Evolutionary conservation across 2,329 filamentous ascomycete genomes (phyloP).

Genomic region (Paraconiothyrium sp.): DNA sequence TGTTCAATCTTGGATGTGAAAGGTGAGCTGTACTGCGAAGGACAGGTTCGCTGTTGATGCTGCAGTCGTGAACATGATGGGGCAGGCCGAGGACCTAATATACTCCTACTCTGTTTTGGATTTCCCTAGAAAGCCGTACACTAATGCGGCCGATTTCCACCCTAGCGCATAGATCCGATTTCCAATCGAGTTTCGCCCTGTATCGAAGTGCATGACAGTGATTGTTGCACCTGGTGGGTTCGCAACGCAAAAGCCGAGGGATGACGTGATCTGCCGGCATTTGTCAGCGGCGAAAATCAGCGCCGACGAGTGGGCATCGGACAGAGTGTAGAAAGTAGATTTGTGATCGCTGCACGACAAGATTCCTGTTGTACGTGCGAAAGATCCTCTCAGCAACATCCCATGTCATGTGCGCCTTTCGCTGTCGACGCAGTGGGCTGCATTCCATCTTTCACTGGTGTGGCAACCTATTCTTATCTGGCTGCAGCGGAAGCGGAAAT

Average conservation of each 20-base stretch:
- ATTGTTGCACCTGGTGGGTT: not conserved
- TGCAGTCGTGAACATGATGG: not conserved
- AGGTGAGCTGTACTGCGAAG: too few species aligned
- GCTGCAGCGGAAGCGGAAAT: too few species aligned
- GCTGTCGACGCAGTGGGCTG: too few species aligned
- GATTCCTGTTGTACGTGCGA: too few species aligned
- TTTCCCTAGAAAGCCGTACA: not conserved
- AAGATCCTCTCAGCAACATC: too few species aligned
- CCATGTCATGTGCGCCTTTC: too few species aligned
- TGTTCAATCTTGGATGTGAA: not conserved
- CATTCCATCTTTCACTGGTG: too few species aligned
- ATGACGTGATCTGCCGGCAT: not conserved
- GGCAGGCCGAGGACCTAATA: not conserved
- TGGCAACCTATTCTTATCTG: too few species aligned
- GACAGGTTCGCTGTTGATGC: not conserved
- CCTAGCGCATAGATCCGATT: not conserved
- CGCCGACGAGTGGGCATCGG: too few species aligned
- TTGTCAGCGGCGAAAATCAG: constrained; percentile 7
- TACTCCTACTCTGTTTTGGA: not conserved
- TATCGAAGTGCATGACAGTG: not conserved
- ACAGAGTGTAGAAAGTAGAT: too few species aligned
- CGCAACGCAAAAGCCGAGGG: not conserved
- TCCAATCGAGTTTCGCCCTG: not conserved
- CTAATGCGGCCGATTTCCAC: constrained; percentile 1
- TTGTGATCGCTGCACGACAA: too few species aligned